Evolutionary conservation across 345 rosid genomes (phyloP), one percentile per base, ranked within the genome.

Genomic region (Moricandia moricandioides): DNA sequence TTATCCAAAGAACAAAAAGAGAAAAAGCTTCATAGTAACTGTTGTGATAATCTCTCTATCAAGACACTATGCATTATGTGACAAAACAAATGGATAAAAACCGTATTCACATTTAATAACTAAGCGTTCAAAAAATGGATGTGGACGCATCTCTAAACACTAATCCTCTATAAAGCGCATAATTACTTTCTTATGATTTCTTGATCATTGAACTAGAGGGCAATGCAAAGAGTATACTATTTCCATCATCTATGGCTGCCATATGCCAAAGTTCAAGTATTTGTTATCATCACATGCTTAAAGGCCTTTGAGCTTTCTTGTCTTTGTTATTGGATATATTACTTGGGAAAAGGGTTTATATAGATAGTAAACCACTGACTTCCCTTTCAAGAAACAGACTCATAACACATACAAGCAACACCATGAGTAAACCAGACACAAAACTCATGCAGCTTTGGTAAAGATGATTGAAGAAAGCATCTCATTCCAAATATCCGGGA

Each of bases 401-500:
- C 27, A 52, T 51, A 49, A 21, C 59, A 21, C 6, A 55, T 10
- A 10, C n/a, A 56, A 56, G 14, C 10, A 21, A 8, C 58, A 56
- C 8, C 61, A 56, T 24, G 33, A 24, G 26, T 52, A 52, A 17
- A 17, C 0, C 57, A 18, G 12, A 3, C 56, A 49, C 56, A 49
- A 7, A 52, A 52, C 57, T 52, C 57, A 52, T 52, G 57, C 57
- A 52, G 24, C 57, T 52, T 17, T 52, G 57, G 57, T 52, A 7
- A 52, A 52, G 57, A 52, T 52, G 17, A 49, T 49, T 49, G 56
- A 49, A 72, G 78, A 78, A 68, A 93, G 76, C 95, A 93, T 89
- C 85, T 92, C 98, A 77, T 91, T 94, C 98, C 97, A 94, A 51
- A 78, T 81, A 70, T 94, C 97, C 0, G 98, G 97, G 14, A 94